These are phyloP conservation scores for Aspergillus fructus DNA, from an alignment of 2,329 filamentous ascomycete species.

Conservation along the genomic window DNA sequence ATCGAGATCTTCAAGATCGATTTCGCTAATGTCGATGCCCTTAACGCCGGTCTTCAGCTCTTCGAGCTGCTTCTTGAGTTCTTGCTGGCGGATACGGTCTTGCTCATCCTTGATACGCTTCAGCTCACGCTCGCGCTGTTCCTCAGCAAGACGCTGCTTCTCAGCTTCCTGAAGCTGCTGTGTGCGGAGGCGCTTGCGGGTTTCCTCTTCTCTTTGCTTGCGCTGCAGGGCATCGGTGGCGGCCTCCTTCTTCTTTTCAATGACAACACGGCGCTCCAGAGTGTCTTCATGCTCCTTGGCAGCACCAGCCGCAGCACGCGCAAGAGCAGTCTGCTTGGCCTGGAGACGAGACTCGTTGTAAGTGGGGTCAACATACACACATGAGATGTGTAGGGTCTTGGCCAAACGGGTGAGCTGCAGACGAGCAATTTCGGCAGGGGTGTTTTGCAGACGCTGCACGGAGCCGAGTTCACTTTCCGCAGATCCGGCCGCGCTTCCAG, in stretches of 20 bases:
- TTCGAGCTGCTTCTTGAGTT: slow-evolving; percentile 87
- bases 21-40: slow-evolving; percentile 69
- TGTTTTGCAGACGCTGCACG: slow-evolving; percentile 94
- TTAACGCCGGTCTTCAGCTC: slow-evolving; percentile 89
- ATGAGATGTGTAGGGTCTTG: slow-evolving; percentile 87
- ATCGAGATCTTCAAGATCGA: slow-evolving; percentile 81
- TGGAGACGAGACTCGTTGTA: slow-evolving; percentile 80
- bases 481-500: slow-evolving; percentile 79
- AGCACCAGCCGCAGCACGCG: slow-evolving; percentile 81
- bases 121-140: slow-evolving; percentile 86
- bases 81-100: slow-evolving; percentile 85
- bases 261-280: slow-evolving; percentile 81
- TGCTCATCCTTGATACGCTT: slow-evolving; percentile 83
- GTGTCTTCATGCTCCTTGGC: slow-evolving; percentile 87
- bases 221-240: slow-evolving; percentile 84
- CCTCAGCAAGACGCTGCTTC: slow-evolving; percentile 81
- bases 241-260: slow-evolving; percentile 95
- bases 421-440: slow-evolving; percentile 94
- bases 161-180: slow-evolving; percentile 89
- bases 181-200: slow-evolving; percentile 79
- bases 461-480: slow-evolving; percentile 80
- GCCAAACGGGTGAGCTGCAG: slow-evolving; percentile 90
- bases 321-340: slow-evolving; percentile 75
- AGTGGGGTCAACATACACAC: slow-evolving; percentile 89
- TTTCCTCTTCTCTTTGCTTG: slow-evolving; percentile 89